phyloP scores from a whole-genome alignment of 768 basidiomycete genomes.

The Rhodotorula diobovata region DNA sequence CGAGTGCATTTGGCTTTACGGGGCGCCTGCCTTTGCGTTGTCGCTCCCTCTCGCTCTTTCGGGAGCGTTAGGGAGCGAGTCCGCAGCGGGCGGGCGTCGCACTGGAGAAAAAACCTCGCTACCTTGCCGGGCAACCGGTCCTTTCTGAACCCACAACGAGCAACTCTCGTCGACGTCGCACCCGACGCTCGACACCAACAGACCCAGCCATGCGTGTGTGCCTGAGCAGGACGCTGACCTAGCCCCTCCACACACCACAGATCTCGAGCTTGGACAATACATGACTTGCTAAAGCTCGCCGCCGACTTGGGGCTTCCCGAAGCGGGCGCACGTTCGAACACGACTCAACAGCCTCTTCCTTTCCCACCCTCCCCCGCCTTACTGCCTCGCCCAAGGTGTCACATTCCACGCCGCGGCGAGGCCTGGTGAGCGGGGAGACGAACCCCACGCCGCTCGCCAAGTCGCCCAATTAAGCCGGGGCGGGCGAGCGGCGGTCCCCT shows the following conservation, averaged over 20 bases:
- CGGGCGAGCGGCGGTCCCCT: background rate
- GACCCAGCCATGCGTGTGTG: no score
- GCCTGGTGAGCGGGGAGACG: slow-evolving; percentile 8
- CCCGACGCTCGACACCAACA: no score
- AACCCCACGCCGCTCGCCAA: no score
- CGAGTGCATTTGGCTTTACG: slow-evolving; percentile 15
- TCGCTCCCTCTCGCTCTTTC: background rate
- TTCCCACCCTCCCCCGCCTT: background rate
- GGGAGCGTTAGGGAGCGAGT: background rate
- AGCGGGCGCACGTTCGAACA: no score
- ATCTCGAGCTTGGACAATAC: background rate
- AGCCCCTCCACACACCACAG: background rate
- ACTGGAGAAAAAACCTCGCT: slow-evolving; percentile 19
- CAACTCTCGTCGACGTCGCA: no score
- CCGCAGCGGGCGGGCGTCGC: background rate
- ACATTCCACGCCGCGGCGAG: background rate
- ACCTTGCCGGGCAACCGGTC: slow-evolving; percentile 14
- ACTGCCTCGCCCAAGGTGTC: background rate
- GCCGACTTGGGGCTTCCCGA: no score
- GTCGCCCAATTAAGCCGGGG: no score
- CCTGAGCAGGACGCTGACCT: background rate
- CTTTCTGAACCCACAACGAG: background rate
- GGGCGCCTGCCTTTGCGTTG: background rate
- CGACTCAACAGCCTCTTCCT: background rate
- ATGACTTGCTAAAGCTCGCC: background rate